Evolutionary conservation across 2,329 filamentous ascomycete species (phyloP).

Genomic region (Penicillium sp.): DNA sequence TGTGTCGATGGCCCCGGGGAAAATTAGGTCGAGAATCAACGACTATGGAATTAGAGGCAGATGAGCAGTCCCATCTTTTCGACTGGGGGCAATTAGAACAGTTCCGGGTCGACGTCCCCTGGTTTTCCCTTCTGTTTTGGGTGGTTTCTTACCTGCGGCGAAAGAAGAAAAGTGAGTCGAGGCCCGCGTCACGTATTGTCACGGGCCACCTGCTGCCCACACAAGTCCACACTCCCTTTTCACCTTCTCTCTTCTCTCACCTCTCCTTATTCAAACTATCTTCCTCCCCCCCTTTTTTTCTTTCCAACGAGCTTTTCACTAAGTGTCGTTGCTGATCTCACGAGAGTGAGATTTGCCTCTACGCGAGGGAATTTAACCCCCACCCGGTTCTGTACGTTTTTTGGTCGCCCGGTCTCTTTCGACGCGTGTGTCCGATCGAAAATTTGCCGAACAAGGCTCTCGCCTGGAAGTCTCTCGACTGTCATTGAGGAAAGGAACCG

Average conservation of each 20-base stretch:
- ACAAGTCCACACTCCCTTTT: slow-evolving; percentile 34
- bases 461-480: not conserved
- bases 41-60: not conserved
- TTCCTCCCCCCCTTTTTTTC: slow-evolving; percentile 9
- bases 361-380: slow-evolving; percentile 24
- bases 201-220: slow-evolving; percentile 42
- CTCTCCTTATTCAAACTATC: slow-evolving; percentile 21
- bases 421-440: slow-evolving; percentile 3
- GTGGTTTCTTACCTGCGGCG: not conserved
- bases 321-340: slow-evolving; percentile 47
- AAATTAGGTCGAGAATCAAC: not conserved
- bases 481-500: not conserved
- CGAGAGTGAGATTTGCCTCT: slow-evolving; percentile 26
- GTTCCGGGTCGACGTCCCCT: not conserved
- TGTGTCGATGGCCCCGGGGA: too few relatives aligned
- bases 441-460: not conserved
- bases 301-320: slow-evolving; percentile 51
- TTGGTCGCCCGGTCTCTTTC: slow-evolving; percentile 1
- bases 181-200: slow-evolving; percentile 34
- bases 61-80: not conserved
- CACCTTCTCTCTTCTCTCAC: slow-evolving; percentile 14
- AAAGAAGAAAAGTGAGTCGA: not conserved
- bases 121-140: not conserved
- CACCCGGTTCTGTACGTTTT: slow-evolving; percentile 12
- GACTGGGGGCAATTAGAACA: not conserved